Evolutionary conservation across 78 protist species (phyloP).

Genomic region (Diacronema lutheri): DNA sequence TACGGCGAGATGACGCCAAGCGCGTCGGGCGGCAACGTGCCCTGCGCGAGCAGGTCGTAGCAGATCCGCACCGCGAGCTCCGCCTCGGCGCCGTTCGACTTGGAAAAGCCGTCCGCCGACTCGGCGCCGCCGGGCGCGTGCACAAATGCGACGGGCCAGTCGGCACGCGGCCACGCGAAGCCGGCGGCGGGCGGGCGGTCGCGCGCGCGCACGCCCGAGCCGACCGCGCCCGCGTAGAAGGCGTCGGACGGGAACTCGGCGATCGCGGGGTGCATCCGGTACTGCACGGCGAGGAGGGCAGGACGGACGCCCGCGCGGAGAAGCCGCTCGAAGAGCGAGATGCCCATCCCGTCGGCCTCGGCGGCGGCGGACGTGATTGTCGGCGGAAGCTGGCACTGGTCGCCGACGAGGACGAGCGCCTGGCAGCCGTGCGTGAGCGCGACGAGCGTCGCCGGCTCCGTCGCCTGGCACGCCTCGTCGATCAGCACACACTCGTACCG

Average conservation of each 20-base stretch:
- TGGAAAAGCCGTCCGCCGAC: not conserved
- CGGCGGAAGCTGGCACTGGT: conserved; percentile 71
- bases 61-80: not conserved
- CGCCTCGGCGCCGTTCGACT: not conserved
- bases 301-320: not conserved
- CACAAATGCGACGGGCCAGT: conserved; percentile 12
- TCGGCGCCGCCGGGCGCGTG: not conserved
- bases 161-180: conserved; percentile 18
- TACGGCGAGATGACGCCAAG: conserved; percentile 4
- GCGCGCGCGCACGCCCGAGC: not conserved
- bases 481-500: conserved; percentile 47
- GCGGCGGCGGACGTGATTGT: conserved; percentile 36
- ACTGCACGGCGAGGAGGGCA: conserved; percentile 31
- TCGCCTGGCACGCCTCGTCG: conserved; percentile 73
- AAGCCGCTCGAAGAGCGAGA: conserved; percentile 27
- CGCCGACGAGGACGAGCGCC: conserved; percentile 62
- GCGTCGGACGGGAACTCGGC: conserved; percentile 10
- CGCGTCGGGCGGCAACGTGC: not conserved
- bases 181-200: conserved; percentile 11
- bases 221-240: conserved; percentile 8
- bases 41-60: not conserved
- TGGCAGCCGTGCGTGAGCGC: conserved; percentile 30
- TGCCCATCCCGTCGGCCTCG: not conserved
- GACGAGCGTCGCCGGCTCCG: conserved; percentile 56
- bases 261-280: conserved; percentile 65